Evolutionary conservation across 441 rosid species (phyloP), one percentile per base, ranked within the genome.

Genomic region (Eruca vesicaria): DNA sequence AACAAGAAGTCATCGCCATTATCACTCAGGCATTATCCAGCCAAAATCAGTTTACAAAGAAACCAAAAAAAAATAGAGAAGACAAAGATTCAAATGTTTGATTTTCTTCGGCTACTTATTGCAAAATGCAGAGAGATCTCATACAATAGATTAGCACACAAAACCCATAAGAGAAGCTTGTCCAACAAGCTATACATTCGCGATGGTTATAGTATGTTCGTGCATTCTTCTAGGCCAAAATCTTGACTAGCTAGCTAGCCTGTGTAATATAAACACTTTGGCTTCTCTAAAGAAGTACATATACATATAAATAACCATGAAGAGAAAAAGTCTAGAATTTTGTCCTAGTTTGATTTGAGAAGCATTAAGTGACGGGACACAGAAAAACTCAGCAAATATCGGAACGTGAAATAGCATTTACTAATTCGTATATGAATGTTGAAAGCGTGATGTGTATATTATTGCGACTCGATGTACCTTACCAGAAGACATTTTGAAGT

Each of bases 161-260:
- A 63, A 35, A 73, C 61, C 31, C 31, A 11, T 2, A 21, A 55
- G 61, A 56, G 61, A 55, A 55, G 59, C 94, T 95, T 74, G 84
- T 95, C 75, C 99, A 95, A 81, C 87, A 90, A 79, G 99, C 99
- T 36, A 82, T 94, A 81, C 91, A 89, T 82, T 92, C 97, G 63
- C 96, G 99, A 84, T 94, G 99, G 99, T 94, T 80, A n/a, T n/a
- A 90, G 99, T 83, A 69, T 72, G 74, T 50, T 81, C 4, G 63
- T 71, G 52, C 71, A 71, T 55, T 73, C 57, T 48, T 65, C 63
- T 61, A 69, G 63, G 56, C 68, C 45, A 63, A 43, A 33, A 3
- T 9, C 16, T 67, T 43, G 60, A 80, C 41, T 85, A 87, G 88
- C 41, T 85, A 87, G 88, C 91, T 92, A 88, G 73, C 90, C 88